phyloP scores from a whole-genome alignment of 2,329 filamentous ascomycete species.

The Botrytis elliptica region DNA sequence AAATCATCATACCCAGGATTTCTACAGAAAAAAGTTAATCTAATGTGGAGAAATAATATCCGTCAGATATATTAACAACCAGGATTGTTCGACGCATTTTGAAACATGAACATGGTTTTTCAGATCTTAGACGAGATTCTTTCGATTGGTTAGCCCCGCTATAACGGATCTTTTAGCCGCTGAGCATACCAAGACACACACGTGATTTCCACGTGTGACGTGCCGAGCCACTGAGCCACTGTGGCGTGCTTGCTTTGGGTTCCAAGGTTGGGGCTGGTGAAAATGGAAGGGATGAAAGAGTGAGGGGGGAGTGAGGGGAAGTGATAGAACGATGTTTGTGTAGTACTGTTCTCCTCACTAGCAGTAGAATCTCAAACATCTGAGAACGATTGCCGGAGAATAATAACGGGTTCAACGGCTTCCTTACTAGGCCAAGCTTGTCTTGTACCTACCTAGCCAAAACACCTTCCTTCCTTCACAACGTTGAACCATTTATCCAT shows the following conservation, averaged over 20 bases:
- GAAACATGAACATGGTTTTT: slow-evolving; percentile 5
- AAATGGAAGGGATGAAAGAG: background rate
- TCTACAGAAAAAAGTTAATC: slow-evolving; percentile 3
- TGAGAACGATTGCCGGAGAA: background rate
- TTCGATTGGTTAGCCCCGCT: slow-evolving; percentile 1
- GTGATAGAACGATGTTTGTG: background rate
- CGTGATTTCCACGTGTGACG: background rate
- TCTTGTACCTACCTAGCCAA: background rate
- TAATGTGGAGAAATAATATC: slow-evolving; percentile 14
- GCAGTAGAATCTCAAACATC: background rate
- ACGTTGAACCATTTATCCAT: background rate
- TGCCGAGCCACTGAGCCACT: background rate
- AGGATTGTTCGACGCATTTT: background rate
- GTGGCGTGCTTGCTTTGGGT: background rate
- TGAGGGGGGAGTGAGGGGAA: background rate
- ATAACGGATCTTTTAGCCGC: background rate
- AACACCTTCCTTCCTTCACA: background rate
- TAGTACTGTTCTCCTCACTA: background rate
- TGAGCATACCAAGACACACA: rapidly evolving
- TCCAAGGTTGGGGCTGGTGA: background rate
- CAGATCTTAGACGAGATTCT: slow-evolving; percentile 1
- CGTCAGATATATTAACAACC: slow-evolving; percentile 17
- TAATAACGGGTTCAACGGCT: background rate
- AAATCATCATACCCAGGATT: background rate
- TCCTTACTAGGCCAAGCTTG: background rate